Evolutionary conservation across 345 rosid genomes (phyloP).

Genomic region (Eutrema yunnanense): DNA sequence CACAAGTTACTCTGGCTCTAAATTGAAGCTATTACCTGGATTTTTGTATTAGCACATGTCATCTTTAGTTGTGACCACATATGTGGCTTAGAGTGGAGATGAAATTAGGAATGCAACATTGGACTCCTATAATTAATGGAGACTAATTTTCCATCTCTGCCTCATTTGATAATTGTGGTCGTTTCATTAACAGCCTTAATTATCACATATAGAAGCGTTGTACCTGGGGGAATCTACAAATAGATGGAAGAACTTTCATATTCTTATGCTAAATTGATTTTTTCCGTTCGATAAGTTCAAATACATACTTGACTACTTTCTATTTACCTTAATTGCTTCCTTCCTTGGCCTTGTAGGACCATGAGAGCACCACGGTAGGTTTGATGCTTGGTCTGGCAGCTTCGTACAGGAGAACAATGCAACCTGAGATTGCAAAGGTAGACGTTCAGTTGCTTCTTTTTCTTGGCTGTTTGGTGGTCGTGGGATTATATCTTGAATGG

Average conservation of each 20-base stretch:
- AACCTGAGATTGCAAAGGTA: conserved; percentile 89
- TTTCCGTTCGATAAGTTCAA: not conserved
- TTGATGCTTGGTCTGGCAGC: conserved; percentile 97
- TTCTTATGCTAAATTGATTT: not conserved
- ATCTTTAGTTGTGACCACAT: not conserved
- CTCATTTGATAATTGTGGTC: not conserved
- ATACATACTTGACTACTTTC: not conserved
- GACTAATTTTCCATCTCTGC: conserved; percentile 4
- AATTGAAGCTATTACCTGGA: not conserved
- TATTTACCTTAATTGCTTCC: conserved; percentile 7
- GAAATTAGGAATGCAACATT: conserved; percentile 3
- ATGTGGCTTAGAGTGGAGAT: not conserved
- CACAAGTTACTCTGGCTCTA: conserved; percentile 14
- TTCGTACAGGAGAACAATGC: conserved; percentile 91
- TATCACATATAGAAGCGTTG: not conserved
- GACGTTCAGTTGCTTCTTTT: conserved; percentile 11
- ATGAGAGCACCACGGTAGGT: conserved; percentile 90
- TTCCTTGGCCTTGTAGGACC: conserved; percentile 48
- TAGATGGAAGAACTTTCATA: not conserved
- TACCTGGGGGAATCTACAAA: too few species aligned
- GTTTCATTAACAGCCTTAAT: not conserved
- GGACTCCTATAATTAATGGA: conserved; percentile 1
- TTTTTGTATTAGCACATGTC: not conserved
- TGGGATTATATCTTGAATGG: not conserved
- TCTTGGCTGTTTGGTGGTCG: conserved; percentile 4